These are phyloP conservation scores for Pseudohyphozyma bogoriensis DNA, from an alignment of 768 basidiomycete species.

Conservation along the genomic window DNA sequence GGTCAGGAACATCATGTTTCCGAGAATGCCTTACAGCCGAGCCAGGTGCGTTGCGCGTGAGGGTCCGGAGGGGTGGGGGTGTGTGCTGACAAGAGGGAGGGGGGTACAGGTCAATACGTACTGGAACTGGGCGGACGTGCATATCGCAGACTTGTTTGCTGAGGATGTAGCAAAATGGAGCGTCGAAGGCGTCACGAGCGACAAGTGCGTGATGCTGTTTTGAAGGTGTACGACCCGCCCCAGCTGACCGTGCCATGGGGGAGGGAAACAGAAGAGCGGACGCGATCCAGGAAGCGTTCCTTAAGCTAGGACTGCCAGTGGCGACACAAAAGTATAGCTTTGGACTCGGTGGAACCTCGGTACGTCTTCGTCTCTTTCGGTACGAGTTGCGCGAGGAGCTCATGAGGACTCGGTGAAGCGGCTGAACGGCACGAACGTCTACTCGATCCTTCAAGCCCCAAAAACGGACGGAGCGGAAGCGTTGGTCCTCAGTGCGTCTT, in stretches of 20 bases:
- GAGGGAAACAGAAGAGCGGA: slow-evolving; percentile 50
- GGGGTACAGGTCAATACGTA: slow-evolving; percentile 67
- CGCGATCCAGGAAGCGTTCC: slow-evolving; percentile 56
- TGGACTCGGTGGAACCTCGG: slow-evolving; percentile 44
- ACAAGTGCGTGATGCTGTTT: slow-evolving; percentile 56
- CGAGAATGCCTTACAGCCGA: slow-evolving; percentile 91
- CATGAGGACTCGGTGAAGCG: slow-evolving; percentile 40
- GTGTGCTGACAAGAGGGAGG: neutral
- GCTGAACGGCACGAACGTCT: slow-evolving; percentile 63
- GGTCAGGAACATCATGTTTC: slow-evolving; percentile 54
- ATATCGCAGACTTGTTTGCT: slow-evolving; percentile 71
- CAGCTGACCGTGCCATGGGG: slow-evolving; percentile 56
- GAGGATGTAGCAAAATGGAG: slow-evolving; percentile 43
- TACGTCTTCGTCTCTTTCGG: slow-evolving; percentile 1
- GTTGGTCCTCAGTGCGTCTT: slow-evolving; percentile 82
- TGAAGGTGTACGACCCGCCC: too few relatives aligned
- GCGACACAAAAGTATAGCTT: slow-evolving; percentile 62
- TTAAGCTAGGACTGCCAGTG: slow-evolving; percentile 60
- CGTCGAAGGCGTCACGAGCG: slow-evolving; percentile 45
- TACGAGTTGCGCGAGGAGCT: neutral
- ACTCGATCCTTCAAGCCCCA: slow-evolving; percentile 70
- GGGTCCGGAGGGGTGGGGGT: neutral
- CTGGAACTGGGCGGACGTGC: slow-evolving; percentile 86
- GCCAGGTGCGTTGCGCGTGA: slow-evolving; percentile 50
- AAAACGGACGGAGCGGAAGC: slow-evolving; percentile 89